Conservation (phyloP, 176 grass and related monocot genomes). For the Eleusine indica region DNA sequence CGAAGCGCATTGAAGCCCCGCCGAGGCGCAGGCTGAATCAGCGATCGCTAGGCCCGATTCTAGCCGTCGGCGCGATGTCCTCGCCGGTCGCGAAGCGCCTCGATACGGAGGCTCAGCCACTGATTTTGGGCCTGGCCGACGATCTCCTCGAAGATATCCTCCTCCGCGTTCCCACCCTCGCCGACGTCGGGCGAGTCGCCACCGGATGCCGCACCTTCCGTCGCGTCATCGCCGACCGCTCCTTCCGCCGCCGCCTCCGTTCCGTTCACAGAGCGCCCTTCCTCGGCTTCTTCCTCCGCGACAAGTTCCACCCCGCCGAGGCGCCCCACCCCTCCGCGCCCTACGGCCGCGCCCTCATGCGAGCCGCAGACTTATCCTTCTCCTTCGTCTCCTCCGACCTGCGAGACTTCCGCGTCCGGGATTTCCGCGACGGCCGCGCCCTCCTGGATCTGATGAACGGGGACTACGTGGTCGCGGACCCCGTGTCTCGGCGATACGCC, state of each 20-base stretch:
- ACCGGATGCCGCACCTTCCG: neutral
- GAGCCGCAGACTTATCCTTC: constrained; percentile 29
- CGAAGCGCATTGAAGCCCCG: too few species aligned
- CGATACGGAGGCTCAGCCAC: too few species aligned
- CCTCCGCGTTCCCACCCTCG: constrained; percentile 15
- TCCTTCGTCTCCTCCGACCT: neutral
- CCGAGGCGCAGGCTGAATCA: too few species aligned
- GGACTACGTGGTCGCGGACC: neutral
- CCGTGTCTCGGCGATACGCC: neutral
- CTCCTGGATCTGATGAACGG: neutral
- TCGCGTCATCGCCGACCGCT: neutral
- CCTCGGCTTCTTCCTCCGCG: constrained; percentile 10
- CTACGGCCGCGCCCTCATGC: neutral
- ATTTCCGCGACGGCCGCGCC: neutral
- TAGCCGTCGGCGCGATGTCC: too few species aligned
- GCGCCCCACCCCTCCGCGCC: constrained; percentile 11
- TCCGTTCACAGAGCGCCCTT: neutral
- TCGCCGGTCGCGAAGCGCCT: too few species aligned
- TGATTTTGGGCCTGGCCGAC: neutral
- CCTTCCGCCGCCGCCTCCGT: neutral
- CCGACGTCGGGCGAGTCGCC: neutral
- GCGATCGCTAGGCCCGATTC: too few species aligned
- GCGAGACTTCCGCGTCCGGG: neutral
- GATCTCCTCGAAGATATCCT: constrained; percentile 17
- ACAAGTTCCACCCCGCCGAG: neutral